Conservation (phyloP, 495 filamentous ascomycete genomes). For the Tuber borchii region DNA sequence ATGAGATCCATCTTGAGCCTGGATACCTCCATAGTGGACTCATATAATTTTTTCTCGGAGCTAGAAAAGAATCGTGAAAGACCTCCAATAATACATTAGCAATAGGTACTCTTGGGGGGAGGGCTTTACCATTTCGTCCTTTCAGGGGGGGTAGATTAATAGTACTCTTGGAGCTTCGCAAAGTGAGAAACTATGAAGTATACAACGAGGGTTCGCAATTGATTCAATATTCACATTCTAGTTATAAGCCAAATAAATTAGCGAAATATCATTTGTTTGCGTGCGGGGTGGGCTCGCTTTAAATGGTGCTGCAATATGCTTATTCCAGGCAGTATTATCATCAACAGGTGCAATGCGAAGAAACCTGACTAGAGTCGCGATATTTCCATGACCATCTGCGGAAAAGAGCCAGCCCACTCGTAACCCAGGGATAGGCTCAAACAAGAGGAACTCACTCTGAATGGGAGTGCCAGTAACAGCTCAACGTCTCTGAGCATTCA, state of each 20-base stretch:
- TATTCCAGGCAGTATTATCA: slow-evolving; percentile 62
- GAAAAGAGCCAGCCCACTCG: slow-evolving; percentile 7
- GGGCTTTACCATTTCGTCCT: slow-evolving; percentile 58
- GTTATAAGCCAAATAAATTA: slow-evolving; percentile 15
- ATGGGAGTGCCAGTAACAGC: slow-evolving; percentile 67
- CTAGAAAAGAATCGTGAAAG: slow-evolving; percentile 54
- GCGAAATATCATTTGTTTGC: neutral
- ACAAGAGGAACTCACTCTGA: slow-evolving; percentile 56
- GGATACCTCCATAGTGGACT: slow-evolving; percentile 53
- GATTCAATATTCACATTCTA: slow-evolving; percentile 67
- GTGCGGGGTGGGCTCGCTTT: slow-evolving; percentile 50
- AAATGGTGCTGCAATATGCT: slow-evolving; percentile 75
- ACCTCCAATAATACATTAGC: slow-evolving; percentile 28
- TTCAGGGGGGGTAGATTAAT: slow-evolving; percentile 71
- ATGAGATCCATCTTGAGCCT: slow-evolving; percentile 51
- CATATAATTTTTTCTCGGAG: slow-evolving; percentile 52
- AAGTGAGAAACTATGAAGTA: slow-evolving; percentile 86
- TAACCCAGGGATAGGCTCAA: slow-evolving; percentile 41
- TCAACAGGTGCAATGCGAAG: slow-evolving; percentile 80
- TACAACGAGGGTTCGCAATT: slow-evolving; percentile 73
- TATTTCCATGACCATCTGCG: slow-evolving; percentile 76
- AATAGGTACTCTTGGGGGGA: neutral
- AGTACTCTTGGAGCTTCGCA: slow-evolving; percentile 86
- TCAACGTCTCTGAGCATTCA: slow-evolving; percentile 80
- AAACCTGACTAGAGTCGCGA: slow-evolving; percentile 85